phyloP scores from a whole-genome alignment of 257 asterid species.

The Solanum habrochaites region DNA sequence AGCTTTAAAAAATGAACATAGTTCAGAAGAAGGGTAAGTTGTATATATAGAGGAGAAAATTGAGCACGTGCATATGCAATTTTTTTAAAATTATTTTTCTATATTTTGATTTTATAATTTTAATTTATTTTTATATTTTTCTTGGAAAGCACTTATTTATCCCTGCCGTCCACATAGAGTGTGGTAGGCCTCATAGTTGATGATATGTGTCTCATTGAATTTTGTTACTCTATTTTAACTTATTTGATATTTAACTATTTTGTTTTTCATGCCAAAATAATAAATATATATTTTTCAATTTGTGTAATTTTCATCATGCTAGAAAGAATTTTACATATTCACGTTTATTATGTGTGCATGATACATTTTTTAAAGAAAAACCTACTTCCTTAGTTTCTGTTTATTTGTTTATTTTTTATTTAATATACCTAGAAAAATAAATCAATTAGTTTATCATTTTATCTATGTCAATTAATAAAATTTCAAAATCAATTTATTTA shows the following conservation, averaged over 20 bases:
- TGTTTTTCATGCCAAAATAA: background rate
- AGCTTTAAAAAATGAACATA: background rate
- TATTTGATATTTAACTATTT: background rate
- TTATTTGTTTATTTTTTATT: too few species aligned
- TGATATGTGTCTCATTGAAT: background rate
- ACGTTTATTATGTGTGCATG: background rate
- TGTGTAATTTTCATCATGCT: background rate
- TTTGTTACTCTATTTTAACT: background rate
- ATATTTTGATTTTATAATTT: background rate
- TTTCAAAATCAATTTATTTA: too few species aligned
- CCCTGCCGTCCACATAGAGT: background rate
- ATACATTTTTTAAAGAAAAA: background rate
- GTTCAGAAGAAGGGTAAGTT: background rate
- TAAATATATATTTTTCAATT: background rate
- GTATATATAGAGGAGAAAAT: background rate
- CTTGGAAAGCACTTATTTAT: background rate
- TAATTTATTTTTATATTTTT: background rate
- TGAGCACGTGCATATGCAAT: background rate
- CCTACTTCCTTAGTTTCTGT: rapidly evolving
- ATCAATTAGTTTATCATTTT: too few species aligned
- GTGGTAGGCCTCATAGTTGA: background rate
- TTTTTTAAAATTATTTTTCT: background rate
- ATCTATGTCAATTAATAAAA: too few species aligned
- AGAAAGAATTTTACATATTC: background rate
- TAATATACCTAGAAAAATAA: too few species aligned